Evolutionary conservation across 306 rosid species (phyloP).

Genomic region (Boehmeria nivea): DNA sequence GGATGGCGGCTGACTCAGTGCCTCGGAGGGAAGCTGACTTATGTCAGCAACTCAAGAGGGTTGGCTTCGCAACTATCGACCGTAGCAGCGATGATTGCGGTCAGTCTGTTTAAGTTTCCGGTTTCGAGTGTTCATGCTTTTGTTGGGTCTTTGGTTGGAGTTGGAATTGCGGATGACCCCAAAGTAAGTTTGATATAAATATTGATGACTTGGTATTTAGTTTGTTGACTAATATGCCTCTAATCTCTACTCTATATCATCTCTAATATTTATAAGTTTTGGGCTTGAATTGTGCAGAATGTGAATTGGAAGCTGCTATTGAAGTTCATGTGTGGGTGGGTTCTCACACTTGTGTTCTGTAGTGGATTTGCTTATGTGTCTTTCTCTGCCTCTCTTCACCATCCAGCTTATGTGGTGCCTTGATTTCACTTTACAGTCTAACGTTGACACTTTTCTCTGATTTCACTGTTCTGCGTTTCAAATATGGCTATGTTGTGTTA

Average conservation of each 20-base stretch:
- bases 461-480: not conserved
- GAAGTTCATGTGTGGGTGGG: constrained; percentile 26
- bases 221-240: too few species aligned
- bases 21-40: constrained; percentile 26
- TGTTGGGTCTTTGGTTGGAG: constrained; percentile 28
- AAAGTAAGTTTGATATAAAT: constrained; percentile 4
- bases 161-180: constrained; percentile 26
- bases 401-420: constrained; percentile 26
- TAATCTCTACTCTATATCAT: too few species aligned
- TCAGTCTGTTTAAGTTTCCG: constrained; percentile 15
- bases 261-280: too few species aligned
- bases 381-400: constrained; percentile 19
- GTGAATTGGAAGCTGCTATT: constrained; percentile 26
- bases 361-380: constrained; percentile 17
- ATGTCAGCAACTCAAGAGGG: constrained; percentile 27
- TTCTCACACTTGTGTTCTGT: constrained; percentile 13
- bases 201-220: too few species aligned
- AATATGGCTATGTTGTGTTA: too few species aligned
- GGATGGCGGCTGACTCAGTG: constrained; percentile 17
- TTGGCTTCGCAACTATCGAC: constrained; percentile 21
- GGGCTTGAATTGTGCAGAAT: constrained; percentile 10
- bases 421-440: not conserved
- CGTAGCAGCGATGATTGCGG: constrained; percentile 11
- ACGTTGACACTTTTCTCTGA: not conserved
- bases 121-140: constrained; percentile 27